These are phyloP conservation scores for Dryadomyces quercus-mongolicae DNA, from an alignment of 2,329 filamentous ascomycete species.

Conservation along the genomic window DNA sequence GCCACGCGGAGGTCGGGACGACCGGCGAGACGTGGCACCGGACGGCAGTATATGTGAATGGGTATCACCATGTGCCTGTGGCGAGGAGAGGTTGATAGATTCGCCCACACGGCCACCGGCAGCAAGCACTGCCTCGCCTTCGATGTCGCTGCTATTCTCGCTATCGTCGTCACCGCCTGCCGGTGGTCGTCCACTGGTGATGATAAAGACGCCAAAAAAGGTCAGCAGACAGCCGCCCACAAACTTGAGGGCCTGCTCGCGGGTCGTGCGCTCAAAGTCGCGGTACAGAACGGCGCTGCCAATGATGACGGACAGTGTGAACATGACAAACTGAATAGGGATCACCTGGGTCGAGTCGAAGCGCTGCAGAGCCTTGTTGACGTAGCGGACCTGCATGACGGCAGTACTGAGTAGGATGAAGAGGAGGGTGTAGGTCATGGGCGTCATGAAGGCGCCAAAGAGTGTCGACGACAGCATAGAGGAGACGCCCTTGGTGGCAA, in stretches of 20 bases:
- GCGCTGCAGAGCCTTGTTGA: conserved; percentile 76
- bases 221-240: conserved; percentile 82
- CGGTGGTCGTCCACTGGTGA: conserved; percentile 67
- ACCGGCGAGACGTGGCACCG: conserved; percentile 15
- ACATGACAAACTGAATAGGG: conserved; percentile 92
- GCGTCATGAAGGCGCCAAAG: conserved; percentile 79
- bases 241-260: conserved; percentile 68
- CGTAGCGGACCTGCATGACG: conserved; percentile 92
- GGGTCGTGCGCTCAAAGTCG: conserved; percentile 77
- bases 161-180: conserved; percentile 45
- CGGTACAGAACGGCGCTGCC: conserved; percentile 89
- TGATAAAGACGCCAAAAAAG: conserved; percentile 93
- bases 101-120: conserved; percentile 34
- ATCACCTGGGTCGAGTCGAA: conserved; percentile 98
- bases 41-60: neutral
- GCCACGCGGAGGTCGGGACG: conserved; percentile 33
- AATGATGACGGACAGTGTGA: conserved; percentile 89
- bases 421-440: conserved; percentile 80
- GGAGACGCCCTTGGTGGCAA: conserved; percentile 92
- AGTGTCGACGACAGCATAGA: conserved; percentile 88
- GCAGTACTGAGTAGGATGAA: conserved; percentile 71
- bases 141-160: conserved; percentile 41
- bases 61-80: neutral
- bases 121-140: conserved; percentile 29
- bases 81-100: conserved; percentile 41